Conservation (phyloP, 805 yeast species). For the Yamadazyma akitaensis region DNA sequence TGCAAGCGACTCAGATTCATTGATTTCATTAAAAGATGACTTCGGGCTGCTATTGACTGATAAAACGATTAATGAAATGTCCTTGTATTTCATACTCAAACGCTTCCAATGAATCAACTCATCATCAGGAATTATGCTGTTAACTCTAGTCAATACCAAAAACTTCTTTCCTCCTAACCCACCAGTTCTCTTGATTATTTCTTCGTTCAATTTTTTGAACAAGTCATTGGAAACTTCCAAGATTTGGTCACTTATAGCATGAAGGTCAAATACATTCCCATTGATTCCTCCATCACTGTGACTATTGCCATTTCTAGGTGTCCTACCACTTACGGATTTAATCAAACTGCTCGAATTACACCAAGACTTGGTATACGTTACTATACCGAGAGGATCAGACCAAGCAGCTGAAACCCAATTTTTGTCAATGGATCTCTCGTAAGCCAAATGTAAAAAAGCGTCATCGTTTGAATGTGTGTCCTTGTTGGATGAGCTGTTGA, state of each 20-base stretch:
- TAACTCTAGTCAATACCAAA: constrained; percentile 64
- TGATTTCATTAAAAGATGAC: constrained; percentile 25
- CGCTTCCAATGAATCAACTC: constrained; percentile 79
- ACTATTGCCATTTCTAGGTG: constrained; percentile 2
- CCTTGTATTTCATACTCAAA: constrained; percentile 54
- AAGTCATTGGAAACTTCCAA: constrained; percentile 57
- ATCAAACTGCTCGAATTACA: constrained; percentile 30
- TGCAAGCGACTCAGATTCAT: neutral
- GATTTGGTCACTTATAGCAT: constrained; percentile 60
- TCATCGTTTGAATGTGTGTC: constrained; percentile 50
- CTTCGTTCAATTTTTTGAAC: constrained; percentile 34
- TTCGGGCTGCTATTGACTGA: constrained; percentile 64
- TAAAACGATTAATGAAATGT: constrained; percentile 62
- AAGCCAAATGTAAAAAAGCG: constrained; percentile 78
- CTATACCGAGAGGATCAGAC: constrained; percentile 78
- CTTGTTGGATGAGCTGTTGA: constrained; percentile 15
- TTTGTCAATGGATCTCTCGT: constrained; percentile 75
- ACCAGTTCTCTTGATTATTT: constrained; percentile 26
- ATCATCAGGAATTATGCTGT: constrained; percentile 76
- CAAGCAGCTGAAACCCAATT: constrained; percentile 87
- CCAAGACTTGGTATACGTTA: constrained; percentile 66
- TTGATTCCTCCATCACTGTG: constrained; percentile 5
- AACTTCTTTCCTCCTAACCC: constrained; percentile 53
- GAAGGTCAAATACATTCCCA: constrained; percentile 23
- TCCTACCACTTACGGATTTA: constrained; percentile 1